Conservation (phyloP, 345 rosid genomes). For the Sonneratia caseolaris region DNA sequence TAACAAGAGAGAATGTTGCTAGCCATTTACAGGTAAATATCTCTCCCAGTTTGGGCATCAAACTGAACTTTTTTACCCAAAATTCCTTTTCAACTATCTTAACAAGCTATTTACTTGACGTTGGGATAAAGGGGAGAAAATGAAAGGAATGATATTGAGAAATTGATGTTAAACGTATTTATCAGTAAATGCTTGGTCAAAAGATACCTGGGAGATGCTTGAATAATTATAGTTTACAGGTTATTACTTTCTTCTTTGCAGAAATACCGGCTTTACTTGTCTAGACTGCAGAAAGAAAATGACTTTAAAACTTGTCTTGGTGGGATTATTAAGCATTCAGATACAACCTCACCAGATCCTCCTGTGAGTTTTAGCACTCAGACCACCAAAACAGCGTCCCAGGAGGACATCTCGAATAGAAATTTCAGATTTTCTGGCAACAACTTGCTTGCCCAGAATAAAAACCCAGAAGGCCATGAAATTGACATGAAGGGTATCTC, state of each 20-base stretch:
- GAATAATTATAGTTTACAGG: not conserved
- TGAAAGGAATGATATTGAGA: too few species aligned
- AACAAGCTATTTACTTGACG: not conserved
- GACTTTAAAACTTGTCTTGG: constrained; percentile 33
- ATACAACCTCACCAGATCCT: constrained; percentile 41
- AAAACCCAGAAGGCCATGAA: constrained; percentile 21
- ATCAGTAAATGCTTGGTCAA: not conserved
- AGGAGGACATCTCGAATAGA: constrained; percentile 20
- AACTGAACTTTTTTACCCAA: not conserved
- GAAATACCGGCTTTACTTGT: constrained; percentile 92
- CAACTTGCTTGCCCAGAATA: constrained; percentile 25
- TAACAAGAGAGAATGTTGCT: constrained; percentile 91
- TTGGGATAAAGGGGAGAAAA: not conserved
- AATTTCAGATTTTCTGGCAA: constrained; percentile 31
- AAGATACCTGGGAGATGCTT: not conserved
- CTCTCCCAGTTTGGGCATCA: not conserved
- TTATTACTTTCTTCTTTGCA: constrained; percentile 24
- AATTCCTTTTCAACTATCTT: not conserved
- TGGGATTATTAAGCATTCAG: constrained; percentile 45
- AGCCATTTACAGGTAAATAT: constrained; percentile 81
- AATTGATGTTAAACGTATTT: not conserved
- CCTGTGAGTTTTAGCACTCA: constrained; percentile 27
- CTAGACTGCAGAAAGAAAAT: constrained; percentile 66
- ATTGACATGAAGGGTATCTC: constrained; percentile 29
- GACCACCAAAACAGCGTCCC: constrained; percentile 22